A percentile compares a stretch with the other conserved stretches of the same genome.
These are phyloP conservation scores for Globisporangium paddicum DNA, from an alignment of 352 stramenopile species.

Conservation along the genomic window DNA sequence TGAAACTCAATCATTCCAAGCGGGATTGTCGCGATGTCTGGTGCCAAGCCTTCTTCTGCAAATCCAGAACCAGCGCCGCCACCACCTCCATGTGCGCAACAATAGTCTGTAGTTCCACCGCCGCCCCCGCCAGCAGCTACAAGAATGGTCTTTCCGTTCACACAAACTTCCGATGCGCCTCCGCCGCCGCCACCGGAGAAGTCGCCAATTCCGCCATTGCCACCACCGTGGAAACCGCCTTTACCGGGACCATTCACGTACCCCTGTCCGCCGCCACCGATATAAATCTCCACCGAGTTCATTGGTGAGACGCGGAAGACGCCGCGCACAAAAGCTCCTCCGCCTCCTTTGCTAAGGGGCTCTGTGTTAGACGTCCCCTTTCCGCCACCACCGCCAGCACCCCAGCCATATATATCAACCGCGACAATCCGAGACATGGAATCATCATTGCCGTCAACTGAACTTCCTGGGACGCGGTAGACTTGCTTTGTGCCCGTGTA, in stretches of 20 bases:
- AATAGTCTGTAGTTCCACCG: slow-evolving; percentile 67
- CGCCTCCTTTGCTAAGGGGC: slow-evolving; percentile 45
- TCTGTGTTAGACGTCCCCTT: slow-evolving; percentile 13
- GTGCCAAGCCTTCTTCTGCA: slow-evolving; percentile 38
- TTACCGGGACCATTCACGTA: slow-evolving; percentile 15
- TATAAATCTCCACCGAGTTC: slow-evolving; percentile 47
- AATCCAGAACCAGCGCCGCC: slow-evolving; percentile 20
- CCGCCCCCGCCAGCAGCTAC: slow-evolving; percentile 69
- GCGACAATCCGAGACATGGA: slow-evolving; percentile 42
- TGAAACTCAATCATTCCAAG: slow-evolving; percentile 13
- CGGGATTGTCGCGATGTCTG: slow-evolving; percentile 28
- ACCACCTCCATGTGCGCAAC: slow-evolving; percentile 68
- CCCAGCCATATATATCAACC: slow-evolving; percentile 72
- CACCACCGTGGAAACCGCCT: slow-evolving; percentile 71
- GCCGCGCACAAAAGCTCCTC: slow-evolving; percentile 64
- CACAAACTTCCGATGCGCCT: slow-evolving; percentile 44
- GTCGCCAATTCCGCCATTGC: slow-evolving; percentile 43
- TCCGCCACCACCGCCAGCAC: slow-evolving; percentile 61
- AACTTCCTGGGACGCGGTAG: slow-evolving; percentile 24
- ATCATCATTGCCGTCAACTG: slow-evolving; percentile 8
- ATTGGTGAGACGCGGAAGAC: slow-evolving; percentile 36
- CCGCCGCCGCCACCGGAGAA: slow-evolving; percentile 61
- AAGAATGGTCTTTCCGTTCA: slow-evolving; percentile 44
- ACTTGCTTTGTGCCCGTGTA: slow-evolving; percentile 27
- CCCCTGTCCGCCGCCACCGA: slow-evolving; percentile 51